phyloP scores from a whole-genome alignment of 1,284 basidiomycete species.

The Wolfiporia cocos region DNA sequence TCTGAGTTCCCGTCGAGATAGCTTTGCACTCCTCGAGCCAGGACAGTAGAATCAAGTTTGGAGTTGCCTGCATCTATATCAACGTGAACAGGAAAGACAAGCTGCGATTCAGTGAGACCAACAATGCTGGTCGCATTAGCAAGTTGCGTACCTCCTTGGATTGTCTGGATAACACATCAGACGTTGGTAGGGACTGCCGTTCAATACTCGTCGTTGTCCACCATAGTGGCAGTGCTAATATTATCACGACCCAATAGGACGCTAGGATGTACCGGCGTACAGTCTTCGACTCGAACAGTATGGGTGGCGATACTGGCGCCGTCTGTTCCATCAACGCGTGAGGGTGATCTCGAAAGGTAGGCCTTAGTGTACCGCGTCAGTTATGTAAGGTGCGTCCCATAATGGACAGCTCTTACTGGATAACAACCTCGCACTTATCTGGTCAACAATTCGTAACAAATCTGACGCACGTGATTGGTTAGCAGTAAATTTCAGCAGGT shows the following conservation, averaged over 20 bases:
- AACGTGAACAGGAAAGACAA: slow-evolving; percentile 49
- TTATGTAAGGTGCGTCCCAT: no score
- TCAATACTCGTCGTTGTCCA: slow-evolving; percentile 86
- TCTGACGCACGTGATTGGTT: no score
- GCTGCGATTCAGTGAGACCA: slow-evolving; percentile 20
- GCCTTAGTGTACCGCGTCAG: no score
- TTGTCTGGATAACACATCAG: slow-evolving; percentile 49
- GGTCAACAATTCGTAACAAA: no score
- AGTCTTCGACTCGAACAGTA: slow-evolving; percentile 38
- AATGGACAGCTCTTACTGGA: no score
- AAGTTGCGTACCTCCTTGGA: slow-evolving; percentile 27
- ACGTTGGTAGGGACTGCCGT: slow-evolving; percentile 66
- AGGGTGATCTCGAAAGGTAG: no score
- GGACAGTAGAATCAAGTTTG: slow-evolving; percentile 1
- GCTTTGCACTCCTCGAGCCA: slow-evolving; percentile 12
- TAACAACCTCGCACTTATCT: no score
- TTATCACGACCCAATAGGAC: slow-evolving; percentile 71
- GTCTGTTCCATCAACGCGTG: no score
- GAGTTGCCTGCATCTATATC: slow-evolving; percentile 30
- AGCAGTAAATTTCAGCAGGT: no score
- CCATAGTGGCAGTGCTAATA: slow-evolving; percentile 80
- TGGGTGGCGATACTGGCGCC: not conserved
- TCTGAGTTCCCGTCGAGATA: slow-evolving; percentile 7
- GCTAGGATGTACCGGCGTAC: slow-evolving; percentile 54
- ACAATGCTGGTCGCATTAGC: no score